Evolutionary conservation across 352 stramenopile species (phyloP).

Genomic region (Phytophthora cactorum): DNA sequence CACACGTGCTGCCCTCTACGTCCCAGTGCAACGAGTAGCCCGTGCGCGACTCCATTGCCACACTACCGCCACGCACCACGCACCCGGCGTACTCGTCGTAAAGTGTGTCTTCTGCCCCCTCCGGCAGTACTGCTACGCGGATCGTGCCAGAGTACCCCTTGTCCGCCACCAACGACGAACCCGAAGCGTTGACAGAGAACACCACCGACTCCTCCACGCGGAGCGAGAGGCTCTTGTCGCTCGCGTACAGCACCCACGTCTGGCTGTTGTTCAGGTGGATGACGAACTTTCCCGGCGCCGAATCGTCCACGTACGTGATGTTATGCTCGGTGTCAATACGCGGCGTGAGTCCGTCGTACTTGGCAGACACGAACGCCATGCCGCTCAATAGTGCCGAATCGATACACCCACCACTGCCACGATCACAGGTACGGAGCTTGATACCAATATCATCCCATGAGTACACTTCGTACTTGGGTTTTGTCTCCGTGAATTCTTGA

Average conservation of each 20-base stretch:
- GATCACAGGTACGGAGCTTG: slow-evolving; percentile 54
- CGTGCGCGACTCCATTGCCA: slow-evolving; percentile 63
- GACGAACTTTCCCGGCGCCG: slow-evolving; percentile 56
- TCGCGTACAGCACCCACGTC: slow-evolving; percentile 78
- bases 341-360: slow-evolving; percentile 63
- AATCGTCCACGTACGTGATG: slow-evolving; percentile 50
- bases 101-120: slow-evolving; percentile 38
- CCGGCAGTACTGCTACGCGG: slow-evolving; percentile 60
- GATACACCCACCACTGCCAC: slow-evolving; percentile 46
- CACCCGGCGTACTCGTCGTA: slow-evolving; percentile 68
- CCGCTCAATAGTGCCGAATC: slow-evolving; percentile 63
- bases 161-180: slow-evolving; percentile 49
- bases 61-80: slow-evolving; percentile 52
- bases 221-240: slow-evolving; percentile 45
- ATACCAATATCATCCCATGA: slow-evolving; percentile 66
- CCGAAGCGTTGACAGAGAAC: slow-evolving; percentile 43
- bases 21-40: slow-evolving; percentile 69
- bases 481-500: slow-evolving; percentile 53
- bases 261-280: slow-evolving; percentile 71
- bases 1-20: slow-evolving; percentile 49
- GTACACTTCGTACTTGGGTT: slow-evolving; percentile 60
- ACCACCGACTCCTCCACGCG: slow-evolving; percentile 41
- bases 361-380: slow-evolving; percentile 77
- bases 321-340: slow-evolving; percentile 56
- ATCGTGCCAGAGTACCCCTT: slow-evolving; percentile 55